Evolutionary conservation across 2,329 filamentous ascomycete species (phyloP), one percentile per base, ranked within the genome.

Genomic region (Epichloe bromicola): DNA sequence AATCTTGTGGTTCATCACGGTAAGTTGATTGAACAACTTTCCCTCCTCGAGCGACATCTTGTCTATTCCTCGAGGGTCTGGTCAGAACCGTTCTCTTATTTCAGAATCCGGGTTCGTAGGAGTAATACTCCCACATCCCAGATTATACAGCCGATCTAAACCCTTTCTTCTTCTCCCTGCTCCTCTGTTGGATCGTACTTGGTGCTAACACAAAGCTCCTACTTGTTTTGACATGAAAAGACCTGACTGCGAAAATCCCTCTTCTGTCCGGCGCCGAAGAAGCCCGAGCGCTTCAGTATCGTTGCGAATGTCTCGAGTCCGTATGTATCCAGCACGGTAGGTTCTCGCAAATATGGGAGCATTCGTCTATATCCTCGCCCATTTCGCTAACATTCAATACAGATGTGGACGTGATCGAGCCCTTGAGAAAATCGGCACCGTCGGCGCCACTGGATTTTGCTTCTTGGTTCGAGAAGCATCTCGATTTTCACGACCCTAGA

Each of bases 251-350:
- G 46, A 60, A 56, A 54, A 60, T 74, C 46, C 70, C 72, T 23
- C 65, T 70, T 55, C 63, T 78, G 50, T 80, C 75, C 49, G 74
- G 78, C 55, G 68, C 72, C 23, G 77, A 80, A 62, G 78, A 80
- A 61, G 77, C 77, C 26, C 70, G 77, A 51, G 68, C 70, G 38
- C 64, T 80, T 49, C 77, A 80, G 60, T 77, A 80, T 58, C 73
- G 73, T 56, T 79, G 76, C 63, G 77, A 80, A 63, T 78, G 74
- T 61, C 72, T 80, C 50, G 75, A 80, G 59, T 68, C 67, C 48
- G 71, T 70, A 51, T 74, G 75, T 58, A 61, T 76, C 49, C 61
- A 65, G 52, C 60, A 67, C 55, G 59, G 65, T 67, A 58, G 55
- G 63, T 50, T 17, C 10, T 48, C 20, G 3, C 17, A 17, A 38